These are phyloP conservation scores for Candida endomychidarum DNA, from an alignment of 805 yeast genomes.

Conservation along the genomic window DNA sequence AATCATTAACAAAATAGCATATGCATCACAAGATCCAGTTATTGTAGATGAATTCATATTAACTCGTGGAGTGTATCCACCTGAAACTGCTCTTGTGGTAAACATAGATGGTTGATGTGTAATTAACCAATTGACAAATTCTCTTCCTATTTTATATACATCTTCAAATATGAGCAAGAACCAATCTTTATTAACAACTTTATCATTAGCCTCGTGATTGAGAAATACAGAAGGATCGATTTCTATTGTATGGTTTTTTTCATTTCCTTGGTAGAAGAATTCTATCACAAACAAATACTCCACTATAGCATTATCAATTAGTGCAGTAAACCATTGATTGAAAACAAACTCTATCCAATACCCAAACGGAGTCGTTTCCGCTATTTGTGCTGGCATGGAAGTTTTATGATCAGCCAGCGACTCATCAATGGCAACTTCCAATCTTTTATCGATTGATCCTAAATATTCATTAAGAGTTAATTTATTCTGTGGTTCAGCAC, in stretches of 20 bases:
- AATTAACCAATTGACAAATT: conserved; percentile 46
- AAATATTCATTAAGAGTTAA: conserved; percentile 51
- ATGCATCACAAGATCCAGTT: conserved; percentile 60
- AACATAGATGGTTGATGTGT: conserved; percentile 36
- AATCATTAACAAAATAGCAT: conserved; percentile 75
- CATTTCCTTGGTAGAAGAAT: conserved; percentile 57
- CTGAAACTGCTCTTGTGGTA: conserved; percentile 37
- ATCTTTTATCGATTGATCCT: conserved; percentile 54
- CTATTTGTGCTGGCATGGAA: conserved; percentile 79
- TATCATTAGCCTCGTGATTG: conserved; percentile 8
- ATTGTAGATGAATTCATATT: conserved; percentile 22
- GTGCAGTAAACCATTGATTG: conserved; percentile 68
- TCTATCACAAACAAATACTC: conserved; percentile 74
- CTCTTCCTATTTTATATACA: conserved; percentile 44
- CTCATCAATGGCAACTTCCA: conserved; percentile 48
- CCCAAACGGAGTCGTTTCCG: conserved; percentile 67
- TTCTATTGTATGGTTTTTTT: conserved; percentile 29
- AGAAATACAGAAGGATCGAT: conserved; percentile 3
- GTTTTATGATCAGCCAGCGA: conserved; percentile 38
- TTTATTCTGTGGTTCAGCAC: conserved; percentile 12
- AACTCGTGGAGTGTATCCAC: conserved; percentile 28
- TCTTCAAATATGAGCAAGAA: conserved; percentile 35
- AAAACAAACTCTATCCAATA: conserved; percentile 75
- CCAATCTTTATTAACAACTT: conserved; percentile 27
- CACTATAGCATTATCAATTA: conserved; percentile 72